Evolutionary conservation across 1,284 basidiomycete species (phyloP).

Genomic region (Entoloma clypeatum): DNA sequence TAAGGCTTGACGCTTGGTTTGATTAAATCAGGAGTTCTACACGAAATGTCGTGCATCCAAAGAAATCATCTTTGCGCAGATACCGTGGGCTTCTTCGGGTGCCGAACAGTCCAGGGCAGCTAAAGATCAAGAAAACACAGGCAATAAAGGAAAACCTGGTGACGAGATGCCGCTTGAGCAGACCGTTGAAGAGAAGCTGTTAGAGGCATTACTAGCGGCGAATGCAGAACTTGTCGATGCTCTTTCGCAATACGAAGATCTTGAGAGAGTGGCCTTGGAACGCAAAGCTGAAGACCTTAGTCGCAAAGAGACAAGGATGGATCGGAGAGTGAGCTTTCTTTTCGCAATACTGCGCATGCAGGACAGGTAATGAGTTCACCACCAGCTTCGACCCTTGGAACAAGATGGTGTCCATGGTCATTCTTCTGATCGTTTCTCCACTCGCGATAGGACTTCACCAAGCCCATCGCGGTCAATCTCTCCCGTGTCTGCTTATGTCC

Average conservation of each 20-base stretch:
- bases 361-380: background rate
- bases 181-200: constrained; percentile 58
- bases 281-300: constrained; percentile 60
- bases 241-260: constrained; percentile 53
- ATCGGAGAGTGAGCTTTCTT: constrained; percentile 45
- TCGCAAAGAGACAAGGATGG: constrained; percentile 51
- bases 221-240: constrained; percentile 48
- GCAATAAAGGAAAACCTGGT: constrained; percentile 13
- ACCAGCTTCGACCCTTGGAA: constrained; percentile 29
- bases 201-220: constrained; percentile 62
- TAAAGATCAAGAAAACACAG: constrained; percentile 28
- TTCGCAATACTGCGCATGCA: background rate
- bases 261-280: constrained; percentile 63
- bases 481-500: constrained; percentile 24
- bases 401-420: constrained; percentile 26
- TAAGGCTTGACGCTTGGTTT: background rate
- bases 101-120: constrained; percentile 58
- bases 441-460: constrained; percentile 17
- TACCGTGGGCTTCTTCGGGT: constrained; percentile 65
- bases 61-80: constrained; percentile 19
- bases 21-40: constrained; percentile 59
- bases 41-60: constrained; percentile 67
- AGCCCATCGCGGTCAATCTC: constrained; percentile 21
- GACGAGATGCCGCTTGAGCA: constrained; percentile 37
- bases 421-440: constrained; percentile 9